Evolutionary conservation across 1,284 basidiomycete species (phyloP), one percentile per base, ranked within the genome.

Genomic region (Kwoniella shivajii): DNA sequence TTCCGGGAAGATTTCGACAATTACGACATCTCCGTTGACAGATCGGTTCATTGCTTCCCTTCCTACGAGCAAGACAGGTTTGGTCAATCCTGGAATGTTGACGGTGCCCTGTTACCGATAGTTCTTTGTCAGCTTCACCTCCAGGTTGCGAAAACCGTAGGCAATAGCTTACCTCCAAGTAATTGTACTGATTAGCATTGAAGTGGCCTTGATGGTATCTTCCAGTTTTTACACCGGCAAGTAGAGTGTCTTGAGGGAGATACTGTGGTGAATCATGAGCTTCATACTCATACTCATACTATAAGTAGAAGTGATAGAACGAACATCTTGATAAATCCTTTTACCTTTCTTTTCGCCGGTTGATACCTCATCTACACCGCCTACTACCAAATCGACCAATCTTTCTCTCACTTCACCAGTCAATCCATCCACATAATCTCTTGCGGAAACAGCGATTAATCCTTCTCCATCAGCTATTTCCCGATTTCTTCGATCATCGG

Each of bases 101-200:
- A 98, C 93, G 43, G 83, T 89, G 2, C 92, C 95, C 86, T 92
- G 55, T 10, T 1, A n/a, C 11, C n/a, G 2, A 30, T 7, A 52
- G n/a, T 3, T 9, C 5, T 29, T 0, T 37, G 13, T 53, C 47
- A 39, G 47, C 13, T 41, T 22, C 27, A 26, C 26, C 43, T 3
- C 4, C 27, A 39, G 34, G 31, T 10, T 24, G 14, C 7, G 14
- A 14, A n/a, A n/a, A n/a, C n/a, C n/a, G 50, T 34, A 56, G 31
- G 34, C 18, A 42, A 39, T 30, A n/a, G 64, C 80, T 49, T 49
- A 88, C 89, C 82, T 97, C 93, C 6, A 98, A 82, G 71, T 95
- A 99, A 75, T 99, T 99, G 81, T 92, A 99, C 59, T 88, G 86
- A 68, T 91, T 97, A 4, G 94, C 91, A 70, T 91, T 94, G 80